A percentile compares a stretch with the other conserved stretches of the same genome.
These are phyloP conservation scores for Sutorius australiensis DNA, from an alignment of 768 basidiomycete genomes.

Conservation along the genomic window DNA sequence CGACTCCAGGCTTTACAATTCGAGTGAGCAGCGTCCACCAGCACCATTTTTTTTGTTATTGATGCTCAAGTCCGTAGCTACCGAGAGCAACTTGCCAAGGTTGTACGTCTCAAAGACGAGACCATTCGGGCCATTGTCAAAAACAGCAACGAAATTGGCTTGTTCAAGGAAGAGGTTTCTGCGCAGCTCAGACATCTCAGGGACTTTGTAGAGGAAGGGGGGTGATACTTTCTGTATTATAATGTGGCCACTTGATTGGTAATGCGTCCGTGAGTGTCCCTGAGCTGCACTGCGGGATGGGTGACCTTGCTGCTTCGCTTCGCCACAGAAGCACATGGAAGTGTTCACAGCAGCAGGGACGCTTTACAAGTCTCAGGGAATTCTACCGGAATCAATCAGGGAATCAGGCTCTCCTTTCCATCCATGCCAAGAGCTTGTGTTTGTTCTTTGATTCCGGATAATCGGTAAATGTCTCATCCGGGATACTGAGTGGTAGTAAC, in stretches of 20 bases:
- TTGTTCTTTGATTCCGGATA: too few species aligned
- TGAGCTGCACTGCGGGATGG: not conserved
- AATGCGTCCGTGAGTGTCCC: not conserved
- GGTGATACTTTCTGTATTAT: conserved; percentile 12
- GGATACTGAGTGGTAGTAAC: too few species aligned
- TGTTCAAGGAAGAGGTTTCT: conserved; percentile 78
- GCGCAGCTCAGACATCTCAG: conserved; percentile 63
- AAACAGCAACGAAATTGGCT: conserved; percentile 78
- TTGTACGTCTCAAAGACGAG: conserved; percentile 70
- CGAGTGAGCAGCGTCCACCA: conserved; percentile 44
- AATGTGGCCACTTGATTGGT: not conserved
- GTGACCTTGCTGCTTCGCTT: not conserved
- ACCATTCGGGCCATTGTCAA: conserved; percentile 79
- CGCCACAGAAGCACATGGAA: not conserved
- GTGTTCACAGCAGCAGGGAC: not conserved
- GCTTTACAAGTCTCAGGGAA: not conserved
- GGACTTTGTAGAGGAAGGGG: conserved; percentile 59
- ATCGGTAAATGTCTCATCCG: too few species aligned
- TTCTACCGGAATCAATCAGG: not conserved
- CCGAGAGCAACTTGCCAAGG: conserved; percentile 74
- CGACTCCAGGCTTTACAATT: conserved; percentile 74
- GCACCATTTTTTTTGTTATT: not conserved
- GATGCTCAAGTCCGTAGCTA: conserved; percentile 44
- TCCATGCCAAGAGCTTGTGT: not conserved
- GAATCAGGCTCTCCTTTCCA: too few species aligned